Percentiles rank a stretch among this genome's conserved stretches.
Evolutionary conservation across 768 basidiomycete genomes (phyloP).

Genomic region (Pleurotus platypus): DNA sequence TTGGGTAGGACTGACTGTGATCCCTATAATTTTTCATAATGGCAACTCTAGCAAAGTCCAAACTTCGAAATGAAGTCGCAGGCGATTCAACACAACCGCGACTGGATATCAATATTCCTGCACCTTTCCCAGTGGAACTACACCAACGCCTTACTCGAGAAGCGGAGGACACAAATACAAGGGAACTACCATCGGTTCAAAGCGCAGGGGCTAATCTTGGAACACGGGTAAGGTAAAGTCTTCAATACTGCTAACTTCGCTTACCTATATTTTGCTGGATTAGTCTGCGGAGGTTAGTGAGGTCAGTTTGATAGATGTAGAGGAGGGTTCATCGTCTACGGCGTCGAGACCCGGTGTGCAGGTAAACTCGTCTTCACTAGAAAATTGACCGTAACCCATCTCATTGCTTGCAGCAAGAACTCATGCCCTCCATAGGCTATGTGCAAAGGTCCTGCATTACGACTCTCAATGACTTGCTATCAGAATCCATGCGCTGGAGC

Average conservation of each 20-base stretch:
- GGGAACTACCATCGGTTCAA: no score
- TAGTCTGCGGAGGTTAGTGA: neutral
- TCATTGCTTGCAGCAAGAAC: slow-evolving; percentile 42
- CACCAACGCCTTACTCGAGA: slow-evolving; percentile 10
- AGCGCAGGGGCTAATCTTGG: no score
- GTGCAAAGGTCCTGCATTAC: slow-evolving; percentile 75
- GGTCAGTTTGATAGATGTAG: neutral
- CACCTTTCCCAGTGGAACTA: slow-evolving; percentile 37
- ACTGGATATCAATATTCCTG: slow-evolving; percentile 21
- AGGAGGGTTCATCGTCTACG: neutral
- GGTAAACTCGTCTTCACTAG: slow-evolving; percentile 12
- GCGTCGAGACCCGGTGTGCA: neutral
- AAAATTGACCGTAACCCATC: neutral
- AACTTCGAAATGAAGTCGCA: no score
- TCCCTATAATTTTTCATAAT: no score
- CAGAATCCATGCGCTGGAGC: slow-evolving; percentile 44
- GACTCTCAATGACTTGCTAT: slow-evolving; percentile 69
- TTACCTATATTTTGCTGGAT: no score
- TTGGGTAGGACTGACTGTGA: no score
- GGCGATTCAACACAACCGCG: neutral
- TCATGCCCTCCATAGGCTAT: slow-evolving; percentile 68
- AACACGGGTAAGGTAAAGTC: no score
- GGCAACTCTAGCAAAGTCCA: no score
- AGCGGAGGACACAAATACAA: no score
- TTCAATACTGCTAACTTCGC: no score